phyloP scores from a whole-genome alignment of 192 early-diverging fungal genomes.

The Spizellomyces sp. region DNA sequence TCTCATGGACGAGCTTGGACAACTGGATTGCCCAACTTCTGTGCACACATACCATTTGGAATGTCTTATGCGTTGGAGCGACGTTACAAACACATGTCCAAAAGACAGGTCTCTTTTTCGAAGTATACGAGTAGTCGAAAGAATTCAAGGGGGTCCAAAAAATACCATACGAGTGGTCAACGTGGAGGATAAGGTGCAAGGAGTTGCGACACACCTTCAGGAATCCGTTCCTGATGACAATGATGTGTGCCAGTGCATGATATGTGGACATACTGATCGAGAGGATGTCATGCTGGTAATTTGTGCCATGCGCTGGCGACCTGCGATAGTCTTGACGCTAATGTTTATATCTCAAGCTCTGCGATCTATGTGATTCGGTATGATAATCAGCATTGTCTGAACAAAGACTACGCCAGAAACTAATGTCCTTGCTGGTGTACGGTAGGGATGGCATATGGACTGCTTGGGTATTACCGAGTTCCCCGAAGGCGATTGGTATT shows the following conservation, averaged over 20 bases:
- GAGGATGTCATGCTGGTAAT: slow-evolving; percentile 11
- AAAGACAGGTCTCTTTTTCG: slow-evolving; percentile 1
- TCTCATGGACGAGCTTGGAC: not conserved
- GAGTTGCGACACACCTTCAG: slow-evolving; percentile 11
- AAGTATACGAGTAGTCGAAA: not conserved
- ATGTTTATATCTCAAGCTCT: not conserved
- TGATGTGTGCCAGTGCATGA: not conserved
- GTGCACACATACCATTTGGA: slow-evolving; percentile 6
- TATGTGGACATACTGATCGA: slow-evolving; percentile 3
- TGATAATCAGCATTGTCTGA: not conserved
- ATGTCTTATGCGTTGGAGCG: not conserved
- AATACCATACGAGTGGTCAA: slow-evolving; percentile 6
- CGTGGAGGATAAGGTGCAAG: slow-evolving; percentile 13
- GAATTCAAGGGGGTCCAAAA: not conserved
- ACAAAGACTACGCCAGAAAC: no score
- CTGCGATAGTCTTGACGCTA: not conserved
- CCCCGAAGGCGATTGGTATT: slow-evolving; percentile 18
- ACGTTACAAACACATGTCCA: slow-evolving; percentile 13
- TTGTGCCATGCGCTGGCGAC: not conserved
- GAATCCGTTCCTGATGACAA: not conserved
- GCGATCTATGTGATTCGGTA: slow-evolving; percentile 8
- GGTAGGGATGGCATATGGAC: slow-evolving; percentile 7
- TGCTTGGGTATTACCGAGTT: slow-evolving; percentile 1
- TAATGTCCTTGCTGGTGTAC: not conserved
- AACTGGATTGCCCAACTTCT: slow-evolving; percentile 11